A percentile compares a stretch with the other conserved stretches of the same genome.
These are phyloP conservation scores for Melaleuca quinquenervia DNA, from an alignment of 345 rosid species.

Conservation along the genomic window DNA sequence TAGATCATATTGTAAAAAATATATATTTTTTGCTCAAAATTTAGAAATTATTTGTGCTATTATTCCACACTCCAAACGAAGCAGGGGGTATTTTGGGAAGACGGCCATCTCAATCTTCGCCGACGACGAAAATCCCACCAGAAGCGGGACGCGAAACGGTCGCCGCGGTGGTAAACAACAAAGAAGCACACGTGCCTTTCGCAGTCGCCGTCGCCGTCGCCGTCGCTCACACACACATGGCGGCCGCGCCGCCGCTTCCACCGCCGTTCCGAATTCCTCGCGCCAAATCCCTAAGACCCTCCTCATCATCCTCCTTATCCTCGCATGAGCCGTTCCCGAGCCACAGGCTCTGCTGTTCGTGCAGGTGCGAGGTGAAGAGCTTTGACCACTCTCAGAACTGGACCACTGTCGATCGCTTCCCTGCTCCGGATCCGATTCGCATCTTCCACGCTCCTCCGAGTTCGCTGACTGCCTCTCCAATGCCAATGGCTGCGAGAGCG, in stretches of 20 bases:
- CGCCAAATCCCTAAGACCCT: background rate
- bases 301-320: background rate
- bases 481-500: constrained; percentile 38
- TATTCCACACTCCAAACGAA: background rate
- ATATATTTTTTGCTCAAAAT: background rate
- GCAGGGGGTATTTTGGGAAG: background rate
- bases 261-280: background rate
- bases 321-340: background rate
- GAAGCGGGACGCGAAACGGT: background rate
- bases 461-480: constrained; percentile 20
- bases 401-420: constrained; percentile 33
- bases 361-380: constrained; percentile 39
- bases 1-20: rapidly evolving
- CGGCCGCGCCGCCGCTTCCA: background rate
- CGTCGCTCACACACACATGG: background rate
- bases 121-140: background rate
- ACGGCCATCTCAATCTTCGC: background rate
- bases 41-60: background rate
- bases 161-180: background rate
- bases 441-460: constrained; percentile 10
- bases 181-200: background rate
- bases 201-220: background rate
- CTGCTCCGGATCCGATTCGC: constrained; percentile 34
- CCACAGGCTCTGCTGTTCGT: background rate
- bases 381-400: constrained; percentile 40